phyloP scores from a whole-genome alignment of 208 protist species.

The Trypanosoma platydactyli region DNA sequence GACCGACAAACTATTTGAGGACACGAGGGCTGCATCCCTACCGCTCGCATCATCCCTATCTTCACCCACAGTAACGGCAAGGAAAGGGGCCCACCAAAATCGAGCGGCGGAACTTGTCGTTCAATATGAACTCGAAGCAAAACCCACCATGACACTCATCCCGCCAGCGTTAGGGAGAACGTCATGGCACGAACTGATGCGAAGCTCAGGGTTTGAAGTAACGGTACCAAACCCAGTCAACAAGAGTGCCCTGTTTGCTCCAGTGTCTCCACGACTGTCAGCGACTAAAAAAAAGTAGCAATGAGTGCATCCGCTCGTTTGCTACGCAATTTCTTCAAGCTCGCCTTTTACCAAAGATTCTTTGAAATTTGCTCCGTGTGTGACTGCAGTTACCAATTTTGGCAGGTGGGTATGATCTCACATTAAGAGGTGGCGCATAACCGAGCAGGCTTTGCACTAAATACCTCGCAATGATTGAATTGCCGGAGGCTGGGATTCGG shows the following conservation, averaged over 20 bases:
- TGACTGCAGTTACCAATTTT: no score
- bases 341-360: background rate
- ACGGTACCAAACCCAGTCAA: constrained; percentile 29
- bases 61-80: background rate
- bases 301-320: background rate
- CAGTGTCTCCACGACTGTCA: constrained; percentile 8
- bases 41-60: background rate
- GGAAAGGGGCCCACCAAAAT: background rate
- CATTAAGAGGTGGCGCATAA: no score
- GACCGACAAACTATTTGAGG: constrained; percentile 27
- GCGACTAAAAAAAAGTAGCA: constrained; percentile 13
- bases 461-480: no score
- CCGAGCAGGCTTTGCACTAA: no score
- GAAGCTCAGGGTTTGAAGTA: constrained; percentile 14
- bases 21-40: constrained; percentile 12
- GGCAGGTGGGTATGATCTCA: no score
- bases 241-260: constrained; percentile 27
- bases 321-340: background rate
- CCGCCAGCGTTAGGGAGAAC: background rate
- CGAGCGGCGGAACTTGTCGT: constrained; percentile 2
- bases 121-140: constrained; percentile 8
- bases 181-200: constrained; percentile 23
- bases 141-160: background rate
- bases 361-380: background rate
- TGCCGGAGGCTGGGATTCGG: no score